Evolutionary conservation across 2,329 filamentous ascomycete genomes (phyloP).

Genomic region (Bipolaris sorokiniana): DNA sequence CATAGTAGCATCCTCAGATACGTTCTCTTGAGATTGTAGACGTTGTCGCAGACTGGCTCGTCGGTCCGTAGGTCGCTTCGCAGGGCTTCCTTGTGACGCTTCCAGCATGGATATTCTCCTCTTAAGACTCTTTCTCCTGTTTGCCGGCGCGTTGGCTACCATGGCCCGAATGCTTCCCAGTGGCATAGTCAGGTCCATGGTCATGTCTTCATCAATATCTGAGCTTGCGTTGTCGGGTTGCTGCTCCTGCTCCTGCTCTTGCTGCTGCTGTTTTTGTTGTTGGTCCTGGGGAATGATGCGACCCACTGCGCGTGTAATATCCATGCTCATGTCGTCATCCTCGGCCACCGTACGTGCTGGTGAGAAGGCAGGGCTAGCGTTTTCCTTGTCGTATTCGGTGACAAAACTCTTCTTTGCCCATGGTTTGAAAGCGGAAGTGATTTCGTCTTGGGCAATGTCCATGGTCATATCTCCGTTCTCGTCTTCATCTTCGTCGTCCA

Average conservation of each 20-base stretch:
- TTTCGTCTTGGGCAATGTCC: slow-evolving; percentile 66
- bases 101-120: slow-evolving; percentile 52
- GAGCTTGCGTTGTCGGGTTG: slow-evolving; percentile 41
- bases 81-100: slow-evolving; percentile 45
- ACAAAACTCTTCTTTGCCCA: slow-evolving; percentile 67
- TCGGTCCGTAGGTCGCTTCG: slow-evolving; percentile 43
- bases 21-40: slow-evolving; percentile 43
- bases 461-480: slow-evolving; percentile 61
- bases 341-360: slow-evolving; percentile 53
- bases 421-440: slow-evolving; percentile 75
- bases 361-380: slow-evolving; percentile 55
- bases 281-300: slow-evolving; percentile 67
- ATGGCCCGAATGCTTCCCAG: slow-evolving; percentile 57
- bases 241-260: slow-evolving; percentile 24
- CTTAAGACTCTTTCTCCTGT: slow-evolving; percentile 51
- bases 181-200: slow-evolving; percentile 63
- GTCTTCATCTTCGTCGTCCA: slow-evolving; percentile 51
- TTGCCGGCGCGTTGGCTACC: slow-evolving; percentile 32
- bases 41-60: slow-evolving; percentile 50
- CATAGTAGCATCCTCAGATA: slow-evolving; percentile 51
- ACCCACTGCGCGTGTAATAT: slow-evolving; percentile 83
- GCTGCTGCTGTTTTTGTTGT: slow-evolving; percentile 37
- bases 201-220: slow-evolving; percentile 55
- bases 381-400: slow-evolving; percentile 55
- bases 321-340: slow-evolving; percentile 83